These are phyloP conservation scores for Coccinonectria pachysandricola DNA, from an alignment of 2,329 filamentous ascomycete species.

Conservation along the genomic window DNA sequence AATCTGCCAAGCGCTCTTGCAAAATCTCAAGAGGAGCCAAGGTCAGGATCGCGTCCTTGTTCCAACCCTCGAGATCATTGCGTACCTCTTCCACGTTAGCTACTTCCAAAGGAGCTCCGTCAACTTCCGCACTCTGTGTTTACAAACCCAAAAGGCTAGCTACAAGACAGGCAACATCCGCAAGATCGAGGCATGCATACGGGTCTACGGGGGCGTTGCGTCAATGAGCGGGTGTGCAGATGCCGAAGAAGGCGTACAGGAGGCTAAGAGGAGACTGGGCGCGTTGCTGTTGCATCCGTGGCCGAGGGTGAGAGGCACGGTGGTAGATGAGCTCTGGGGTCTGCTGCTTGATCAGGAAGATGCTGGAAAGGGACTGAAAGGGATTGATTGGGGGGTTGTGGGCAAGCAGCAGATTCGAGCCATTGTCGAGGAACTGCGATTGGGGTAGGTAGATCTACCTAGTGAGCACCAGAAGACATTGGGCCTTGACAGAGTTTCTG, in stretches of 20 bases:
- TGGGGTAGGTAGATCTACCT: slow-evolving; percentile 23
- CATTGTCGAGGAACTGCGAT: slow-evolving; percentile 32
- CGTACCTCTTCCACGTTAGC: slow-evolving; percentile 62
- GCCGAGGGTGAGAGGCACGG: slow-evolving; percentile 55
- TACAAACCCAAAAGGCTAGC: slow-evolving; percentile 64
- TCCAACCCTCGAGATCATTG: slow-evolving; percentile 65
- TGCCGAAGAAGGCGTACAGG: slow-evolving; percentile 28
- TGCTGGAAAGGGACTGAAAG: slow-evolving; percentile 29
- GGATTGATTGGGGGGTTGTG: slow-evolving; percentile 49
- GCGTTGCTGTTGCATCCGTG: slow-evolving; percentile 73
- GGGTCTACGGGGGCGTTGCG: slow-evolving; percentile 65
- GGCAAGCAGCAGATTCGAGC: slow-evolving; percentile 34
- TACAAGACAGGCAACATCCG: slow-evolving; percentile 75
- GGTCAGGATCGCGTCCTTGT: slow-evolving; percentile 61
- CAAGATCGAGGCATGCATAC: slow-evolving; percentile 71
- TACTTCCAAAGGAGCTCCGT: slow-evolving; percentile 33
- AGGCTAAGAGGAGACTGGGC: slow-evolving; percentile 57
- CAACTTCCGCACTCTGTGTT: slow-evolving; percentile 50
- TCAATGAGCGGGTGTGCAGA: slow-evolving; percentile 16
- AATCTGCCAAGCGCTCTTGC: slow-evolving; percentile 40
- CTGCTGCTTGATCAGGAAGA: slow-evolving; percentile 24
- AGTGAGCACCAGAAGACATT: too few species aligned
- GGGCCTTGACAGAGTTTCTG: too few species aligned
- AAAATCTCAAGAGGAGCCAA: slow-evolving; percentile 42
- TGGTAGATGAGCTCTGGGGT: slow-evolving; percentile 51